Base-by-base conservation (phyloP, 495 filamentous ascomycete species). In the Penicillium subrubescens region DNA sequence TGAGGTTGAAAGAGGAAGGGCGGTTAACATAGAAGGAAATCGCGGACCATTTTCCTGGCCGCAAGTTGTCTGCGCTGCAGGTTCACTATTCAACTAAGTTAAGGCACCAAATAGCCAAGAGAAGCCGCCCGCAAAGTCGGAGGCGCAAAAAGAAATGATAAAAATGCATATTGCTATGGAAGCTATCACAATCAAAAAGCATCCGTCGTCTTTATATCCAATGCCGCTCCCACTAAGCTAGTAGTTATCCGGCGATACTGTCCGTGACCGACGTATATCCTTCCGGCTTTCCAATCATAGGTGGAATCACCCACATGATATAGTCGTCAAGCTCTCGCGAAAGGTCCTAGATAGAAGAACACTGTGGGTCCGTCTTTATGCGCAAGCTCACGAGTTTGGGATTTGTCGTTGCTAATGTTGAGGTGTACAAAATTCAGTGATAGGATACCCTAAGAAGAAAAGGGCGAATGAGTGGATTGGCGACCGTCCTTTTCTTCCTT, bases 1-100 rank as follows among this genome's bases (percentile, higher is more conserved):
- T 54, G 29, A 19, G 19, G n/a, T 19, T 54, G n/a, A 54, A 54
- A 15, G 51, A 54, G 51, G 0, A 54, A 54, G 1, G 51, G 23
- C n/a, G 19, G 1, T 54, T 54, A 19, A 54, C 8, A 54, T 54
- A 8, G 51, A 19, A 54, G 29, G 51, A 54, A 33, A 54, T 54
- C n/a, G n/a, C 51, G 15, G 51, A 54, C 12, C 12, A 54, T 54
- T 54, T 54, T 34, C 51, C 51, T 54, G 12, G 23, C 19, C 51
- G 51, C 1, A 21, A 10, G n/a, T 54, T 6, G 8, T n/a, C 51
- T 19, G 5, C 51, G 14, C 51, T 54, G 6, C 31, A 33, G 51
- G 29, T 54, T 1, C 12, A 54, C 5, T 54, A 54, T 19, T 54
- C 0, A 19, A 54, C 51, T 1, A 54, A 54, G 34, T 8, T 54